A percentile compares a stretch with the other conserved stretches of the same genome.
These are phyloP conservation scores for Amanita phalloides DNA, from an alignment of 768 basidiomycete genomes.

Conservation along the genomic window DNA sequence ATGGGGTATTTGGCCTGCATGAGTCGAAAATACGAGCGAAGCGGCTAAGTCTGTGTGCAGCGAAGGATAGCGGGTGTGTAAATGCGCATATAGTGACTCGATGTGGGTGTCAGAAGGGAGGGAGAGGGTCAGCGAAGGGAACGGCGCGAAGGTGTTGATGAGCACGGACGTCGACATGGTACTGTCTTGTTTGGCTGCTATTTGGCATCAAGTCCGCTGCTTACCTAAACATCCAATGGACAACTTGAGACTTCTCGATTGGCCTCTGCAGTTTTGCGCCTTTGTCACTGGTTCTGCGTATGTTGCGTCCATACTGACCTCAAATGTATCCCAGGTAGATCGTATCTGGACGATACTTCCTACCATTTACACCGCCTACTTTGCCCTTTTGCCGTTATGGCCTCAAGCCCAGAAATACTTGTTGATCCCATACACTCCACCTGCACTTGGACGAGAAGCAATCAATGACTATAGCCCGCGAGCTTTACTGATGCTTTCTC, in stretches of 20 bases:
- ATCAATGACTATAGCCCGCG: slow-evolving; percentile 53
- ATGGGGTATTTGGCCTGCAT: slow-evolving; percentile 22
- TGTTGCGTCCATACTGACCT: slow-evolving; percentile 52
- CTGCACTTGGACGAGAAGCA: slow-evolving; percentile 25
- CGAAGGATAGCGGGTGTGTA: slow-evolving; percentile 23
- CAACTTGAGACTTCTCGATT: slow-evolving; percentile 31
- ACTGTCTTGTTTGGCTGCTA: not conserved
- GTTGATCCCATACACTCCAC: slow-evolving; percentile 48
- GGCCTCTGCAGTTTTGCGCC: slow-evolving; percentile 56
- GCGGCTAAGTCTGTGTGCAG: slow-evolving; percentile 21
- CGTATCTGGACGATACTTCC: slow-evolving; percentile 75
- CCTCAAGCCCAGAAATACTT: slow-evolving; percentile 27
- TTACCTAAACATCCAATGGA: slow-evolving; percentile 11
- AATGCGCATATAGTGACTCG: slow-evolving; percentile 19
- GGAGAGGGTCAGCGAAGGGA: slow-evolving; percentile 22
- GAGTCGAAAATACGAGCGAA: slow-evolving; percentile 25
- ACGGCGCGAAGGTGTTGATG: slow-evolving; percentile 28
- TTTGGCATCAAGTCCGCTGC: not conserved
- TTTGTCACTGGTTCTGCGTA: slow-evolving; percentile 38
- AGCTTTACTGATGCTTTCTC: slow-evolving; percentile 61
- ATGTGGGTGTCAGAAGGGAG: slow-evolving; percentile 19
- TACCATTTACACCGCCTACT: slow-evolving; percentile 73
- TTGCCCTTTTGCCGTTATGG: slow-evolving; percentile 62
- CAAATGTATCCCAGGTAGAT: slow-evolving; percentile 84
- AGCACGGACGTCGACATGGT: slow-evolving; percentile 21